These are phyloP conservation scores for Dipteronia dyeriana DNA, from an alignment of 345 rosid species.

Conservation along the genomic window DNA sequence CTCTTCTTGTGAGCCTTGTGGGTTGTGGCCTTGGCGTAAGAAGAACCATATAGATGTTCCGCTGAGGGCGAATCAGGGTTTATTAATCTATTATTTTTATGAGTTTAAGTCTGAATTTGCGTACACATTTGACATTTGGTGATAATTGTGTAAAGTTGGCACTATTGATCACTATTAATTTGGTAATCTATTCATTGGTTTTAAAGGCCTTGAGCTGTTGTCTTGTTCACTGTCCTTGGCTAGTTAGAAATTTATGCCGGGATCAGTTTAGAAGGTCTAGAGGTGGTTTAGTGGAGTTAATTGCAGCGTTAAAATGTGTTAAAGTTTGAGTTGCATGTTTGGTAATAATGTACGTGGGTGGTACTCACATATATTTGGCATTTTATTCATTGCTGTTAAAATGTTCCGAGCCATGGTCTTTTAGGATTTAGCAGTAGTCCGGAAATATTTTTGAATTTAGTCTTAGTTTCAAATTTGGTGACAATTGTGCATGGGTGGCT, in stretches of 20 bases:
- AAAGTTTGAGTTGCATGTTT: too few relatives aligned
- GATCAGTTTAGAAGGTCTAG: background rate
- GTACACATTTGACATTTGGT: background rate
- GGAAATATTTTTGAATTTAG: background rate
- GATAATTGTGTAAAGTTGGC: background rate
- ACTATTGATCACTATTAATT: background rate
- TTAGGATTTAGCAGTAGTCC: background rate
- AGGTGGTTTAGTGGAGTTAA: constrained; percentile 4
- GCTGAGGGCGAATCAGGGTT: background rate
- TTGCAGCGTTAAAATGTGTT: background rate
- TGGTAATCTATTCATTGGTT: background rate
- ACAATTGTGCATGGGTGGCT: background rate
- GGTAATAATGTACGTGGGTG: background rate
- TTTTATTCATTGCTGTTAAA: background rate
- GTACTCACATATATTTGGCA: background rate
- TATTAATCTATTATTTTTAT: background rate
- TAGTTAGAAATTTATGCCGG: background rate
- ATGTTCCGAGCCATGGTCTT: background rate
- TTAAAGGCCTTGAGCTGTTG: background rate
- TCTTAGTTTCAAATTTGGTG: background rate
- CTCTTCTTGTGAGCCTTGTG: background rate
- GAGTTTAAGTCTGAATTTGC: background rate
- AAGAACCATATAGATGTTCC: background rate
- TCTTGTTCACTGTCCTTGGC: too few relatives aligned
- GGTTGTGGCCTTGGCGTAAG: background rate